phyloP scores from a whole-genome alignment of 257 asterid genomes.

The Datura wrightii region DNA sequence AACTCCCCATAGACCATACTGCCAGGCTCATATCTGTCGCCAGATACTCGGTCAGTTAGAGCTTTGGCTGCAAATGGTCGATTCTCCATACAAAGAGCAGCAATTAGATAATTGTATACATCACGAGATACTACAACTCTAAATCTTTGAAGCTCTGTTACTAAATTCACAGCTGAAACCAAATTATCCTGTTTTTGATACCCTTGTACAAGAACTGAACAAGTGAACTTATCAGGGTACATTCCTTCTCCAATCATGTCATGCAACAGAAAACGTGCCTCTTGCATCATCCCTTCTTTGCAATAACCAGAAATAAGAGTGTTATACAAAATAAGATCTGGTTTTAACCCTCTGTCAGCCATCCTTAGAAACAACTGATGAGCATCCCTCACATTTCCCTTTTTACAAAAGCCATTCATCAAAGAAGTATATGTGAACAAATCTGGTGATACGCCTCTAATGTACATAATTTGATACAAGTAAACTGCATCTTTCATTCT shows the following conservation, averaged over 20 bases:
- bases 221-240: slow-evolving; percentile 72
- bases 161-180: slow-evolving; percentile 77
- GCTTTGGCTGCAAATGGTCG: slow-evolving; percentile 88
- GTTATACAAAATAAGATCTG: slow-evolving; percentile 68
- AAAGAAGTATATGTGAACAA: slow-evolving; percentile 74
- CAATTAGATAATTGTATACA: slow-evolving; percentile 57
- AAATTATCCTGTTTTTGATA: slow-evolving; percentile 60
- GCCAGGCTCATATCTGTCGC: slow-evolving; percentile 49
- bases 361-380: slow-evolving; percentile 65
- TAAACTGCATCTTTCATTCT: slow-evolving; percentile 76
- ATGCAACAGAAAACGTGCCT: slow-evolving; percentile 65
- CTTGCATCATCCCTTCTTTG: slow-evolving; percentile 81
- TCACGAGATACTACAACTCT: slow-evolving; percentile 61
- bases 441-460: slow-evolving; percentile 70
- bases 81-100: slow-evolving; percentile 68
- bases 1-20: slow-evolving; percentile 58
- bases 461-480: slow-evolving; percentile 71
- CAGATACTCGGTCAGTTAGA: slow-evolving; percentile 57
- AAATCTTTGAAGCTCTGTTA: slow-evolving; percentile 64
- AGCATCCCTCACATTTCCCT: slow-evolving; percentile 68
- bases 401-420: slow-evolving; percentile 77
- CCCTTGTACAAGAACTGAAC: slow-evolving; percentile 72
- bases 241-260: slow-evolving; percentile 69
- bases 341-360: slow-evolving; percentile 69
- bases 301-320: slow-evolving; percentile 77